These are phyloP conservation scores for Trichoderma simmonsii DNA, from an alignment of 2,329 filamentous ascomycete genomes.

Conservation along the genomic window DNA sequence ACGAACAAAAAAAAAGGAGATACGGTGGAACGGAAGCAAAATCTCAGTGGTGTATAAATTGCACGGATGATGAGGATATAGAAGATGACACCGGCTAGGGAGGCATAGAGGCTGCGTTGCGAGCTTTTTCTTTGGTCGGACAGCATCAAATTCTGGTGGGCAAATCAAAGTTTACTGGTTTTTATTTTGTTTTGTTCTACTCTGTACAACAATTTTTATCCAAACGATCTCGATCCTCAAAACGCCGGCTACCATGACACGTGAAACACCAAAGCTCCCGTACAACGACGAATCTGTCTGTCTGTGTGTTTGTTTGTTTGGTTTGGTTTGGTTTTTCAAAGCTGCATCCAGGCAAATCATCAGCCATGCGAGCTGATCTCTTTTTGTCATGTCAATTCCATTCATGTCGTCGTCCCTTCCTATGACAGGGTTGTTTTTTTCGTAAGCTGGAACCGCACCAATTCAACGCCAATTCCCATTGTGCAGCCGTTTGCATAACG, in stretches of 20 bases:
- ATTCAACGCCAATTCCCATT: constrained; percentile 1
- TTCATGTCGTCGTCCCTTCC: constrained; percentile 24
- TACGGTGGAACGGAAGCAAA: background rate
- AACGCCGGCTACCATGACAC: constrained; percentile 10
- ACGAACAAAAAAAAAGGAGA: background rate
- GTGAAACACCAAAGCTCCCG: constrained; percentile 6
- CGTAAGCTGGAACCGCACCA: background rate
- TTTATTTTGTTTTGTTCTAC: constrained; percentile 21
- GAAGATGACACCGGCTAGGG: constrained; percentile 17
- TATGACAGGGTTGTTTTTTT: constrained; percentile 17
- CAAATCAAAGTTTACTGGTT: constrained; percentile 29
- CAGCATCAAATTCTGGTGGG: constrained; percentile 16
- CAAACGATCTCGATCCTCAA: constrained; percentile 9
- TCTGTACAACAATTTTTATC: constrained; percentile 33
- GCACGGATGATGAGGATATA: constrained; percentile 20
- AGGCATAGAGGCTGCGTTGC: constrained; percentile 21
- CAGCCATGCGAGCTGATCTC: constrained; percentile 17
- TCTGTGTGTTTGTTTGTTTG: constrained; percentile 9
- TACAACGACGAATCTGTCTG: background rate
- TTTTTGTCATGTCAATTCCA: constrained; percentile 4
- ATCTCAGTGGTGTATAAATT: background rate
- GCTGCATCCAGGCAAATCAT: constrained; percentile 17
- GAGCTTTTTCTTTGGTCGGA: constrained; percentile 3
- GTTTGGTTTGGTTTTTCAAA: constrained; percentile 18
- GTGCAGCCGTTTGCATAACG: constrained; percentile 3